Conservation (phyloP, 2,329 filamentous ascomycete genomes). For the Monilinia polystroma region DNA sequence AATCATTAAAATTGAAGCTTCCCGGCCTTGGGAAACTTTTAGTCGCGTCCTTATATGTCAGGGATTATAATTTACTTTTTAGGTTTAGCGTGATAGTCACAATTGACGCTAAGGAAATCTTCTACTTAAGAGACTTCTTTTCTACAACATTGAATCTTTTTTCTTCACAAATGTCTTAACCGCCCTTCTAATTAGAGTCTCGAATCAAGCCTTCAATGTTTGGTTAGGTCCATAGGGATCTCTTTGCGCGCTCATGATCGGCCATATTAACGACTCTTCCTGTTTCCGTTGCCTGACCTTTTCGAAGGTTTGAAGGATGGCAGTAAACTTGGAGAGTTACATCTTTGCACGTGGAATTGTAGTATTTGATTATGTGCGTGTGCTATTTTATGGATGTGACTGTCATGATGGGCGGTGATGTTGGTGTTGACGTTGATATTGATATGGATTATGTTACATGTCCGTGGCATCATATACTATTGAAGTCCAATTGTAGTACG, state of each 20-base stretch:
- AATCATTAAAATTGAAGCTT: constrained; percentile 13
- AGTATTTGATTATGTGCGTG: background rate
- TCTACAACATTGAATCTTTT: constrained; percentile 20
- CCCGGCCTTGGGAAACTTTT: background rate
- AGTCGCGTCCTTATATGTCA: constrained; percentile 15
- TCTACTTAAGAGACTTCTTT: constrained; percentile 23
- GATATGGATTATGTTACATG: background rate
- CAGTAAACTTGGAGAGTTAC: constrained; percentile 52
- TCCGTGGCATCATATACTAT: background rate
- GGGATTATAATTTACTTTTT: background rate
- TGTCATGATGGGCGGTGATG: background rate
- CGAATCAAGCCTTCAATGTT: constrained; percentile 91
- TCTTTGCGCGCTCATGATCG: constrained; percentile 96
- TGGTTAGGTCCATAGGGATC: constrained; percentile 80
- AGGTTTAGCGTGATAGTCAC: constrained; percentile 2
- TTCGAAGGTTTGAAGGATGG: constrained; percentile 50
- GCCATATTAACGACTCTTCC: constrained; percentile 80
- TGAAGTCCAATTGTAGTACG: background rate
- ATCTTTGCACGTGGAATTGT: constrained; percentile 31
- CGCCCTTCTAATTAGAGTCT: constrained; percentile 99
- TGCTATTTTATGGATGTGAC: background rate
- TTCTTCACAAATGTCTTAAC: constrained; percentile 62
- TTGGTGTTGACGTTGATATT: background rate
- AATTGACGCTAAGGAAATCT: constrained; percentile 23
- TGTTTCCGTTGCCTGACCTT: constrained; percentile 66